Percentiles rank a stretch among this genome's conserved stretches.
Conservation (phyloP, 1,139 yeast genomes). For the Scheffersomyces parashehatae region DNA sequence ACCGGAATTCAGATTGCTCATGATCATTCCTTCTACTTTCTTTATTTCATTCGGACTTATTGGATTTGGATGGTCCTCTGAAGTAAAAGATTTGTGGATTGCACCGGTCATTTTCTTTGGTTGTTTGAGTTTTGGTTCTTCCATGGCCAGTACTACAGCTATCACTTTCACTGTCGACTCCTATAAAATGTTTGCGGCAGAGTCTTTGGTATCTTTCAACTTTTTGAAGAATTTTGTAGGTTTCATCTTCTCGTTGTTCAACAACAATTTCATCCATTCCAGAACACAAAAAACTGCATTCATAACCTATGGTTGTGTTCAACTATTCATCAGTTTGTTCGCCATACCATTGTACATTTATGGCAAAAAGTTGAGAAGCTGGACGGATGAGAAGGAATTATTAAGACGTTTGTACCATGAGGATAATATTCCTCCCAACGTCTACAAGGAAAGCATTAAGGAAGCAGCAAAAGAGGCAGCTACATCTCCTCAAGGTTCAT, state of each 20-base stretch:
- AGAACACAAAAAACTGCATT: slow-evolving; percentile 51
- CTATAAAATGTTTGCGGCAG: slow-evolving; percentile 60
- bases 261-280: slow-evolving; percentile 43
- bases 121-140: slow-evolving; percentile 57
- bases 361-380: slow-evolving; percentile 52
- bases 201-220: slow-evolving; percentile 58
- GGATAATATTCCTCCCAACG: slow-evolving; percentile 14
- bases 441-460: not conserved
- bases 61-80: slow-evolving; percentile 65
- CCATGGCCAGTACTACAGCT: slow-evolving; percentile 61
- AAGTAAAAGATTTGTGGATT: slow-evolving; percentile 52
- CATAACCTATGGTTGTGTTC: slow-evolving; percentile 55
- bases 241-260: slow-evolving; percentile 58
- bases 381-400: slow-evolving; percentile 49
- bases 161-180: slow-evolving; percentile 63
- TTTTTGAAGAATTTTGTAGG: slow-evolving; percentile 57
- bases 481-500: not conserved
- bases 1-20: slow-evolving; percentile 60
- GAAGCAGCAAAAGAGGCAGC: not conserved
- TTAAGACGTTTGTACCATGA: slow-evolving; percentile 34
- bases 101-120: slow-evolving; percentile 61
- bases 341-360: slow-evolving; percentile 57
- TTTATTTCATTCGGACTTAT: slow-evolving; percentile 51
- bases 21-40: slow-evolving; percentile 53
- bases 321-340: slow-evolving; percentile 47